Evolutionary conservation across 345 rosid species (phyloP).

Genomic region (Moricandia arvensis): DNA sequence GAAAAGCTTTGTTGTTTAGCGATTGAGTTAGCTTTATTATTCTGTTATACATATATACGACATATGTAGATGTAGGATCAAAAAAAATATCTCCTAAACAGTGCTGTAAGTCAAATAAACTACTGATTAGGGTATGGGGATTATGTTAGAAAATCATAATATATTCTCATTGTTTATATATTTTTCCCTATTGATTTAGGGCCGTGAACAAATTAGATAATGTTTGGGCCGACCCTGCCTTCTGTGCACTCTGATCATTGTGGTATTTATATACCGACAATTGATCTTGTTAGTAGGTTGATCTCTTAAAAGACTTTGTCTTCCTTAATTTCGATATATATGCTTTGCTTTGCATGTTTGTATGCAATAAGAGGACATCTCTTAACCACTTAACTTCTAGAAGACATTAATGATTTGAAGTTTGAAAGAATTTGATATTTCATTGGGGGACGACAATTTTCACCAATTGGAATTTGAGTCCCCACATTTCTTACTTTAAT

Average conservation of each 20-base stretch:
- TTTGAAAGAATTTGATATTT: conserved; percentile 40
- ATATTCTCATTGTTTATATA: neutral
- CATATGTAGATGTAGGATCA: neutral
- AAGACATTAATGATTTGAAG: conserved; percentile 39
- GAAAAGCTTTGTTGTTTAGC: neutral
- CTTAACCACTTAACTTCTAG: conserved; percentile 38
- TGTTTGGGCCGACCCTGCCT: neutral
- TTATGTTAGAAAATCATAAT: neutral
- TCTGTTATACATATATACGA: neutral
- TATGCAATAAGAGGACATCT: conserved; percentile 18
- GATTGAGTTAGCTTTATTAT: neutral
- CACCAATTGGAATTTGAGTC: conserved; percentile 35
- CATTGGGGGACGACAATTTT: conserved; percentile 36
- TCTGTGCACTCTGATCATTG: neutral
- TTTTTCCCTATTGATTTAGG: neutral
- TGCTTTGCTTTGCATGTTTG: conserved; percentile 16
- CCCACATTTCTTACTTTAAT: conserved; percentile 34
- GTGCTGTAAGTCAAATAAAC: neutral
- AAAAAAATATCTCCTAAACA: neutral
- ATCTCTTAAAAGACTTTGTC: neutral
- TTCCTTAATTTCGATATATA: neutral
- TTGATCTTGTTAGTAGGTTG: neutral
- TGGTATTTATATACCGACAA: neutral
- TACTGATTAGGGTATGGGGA: neutral
- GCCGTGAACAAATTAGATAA: neutral